phyloP scores from a whole-genome alignment of 768 basidiomycete species.

The Serpula lacrymans region DNA sequence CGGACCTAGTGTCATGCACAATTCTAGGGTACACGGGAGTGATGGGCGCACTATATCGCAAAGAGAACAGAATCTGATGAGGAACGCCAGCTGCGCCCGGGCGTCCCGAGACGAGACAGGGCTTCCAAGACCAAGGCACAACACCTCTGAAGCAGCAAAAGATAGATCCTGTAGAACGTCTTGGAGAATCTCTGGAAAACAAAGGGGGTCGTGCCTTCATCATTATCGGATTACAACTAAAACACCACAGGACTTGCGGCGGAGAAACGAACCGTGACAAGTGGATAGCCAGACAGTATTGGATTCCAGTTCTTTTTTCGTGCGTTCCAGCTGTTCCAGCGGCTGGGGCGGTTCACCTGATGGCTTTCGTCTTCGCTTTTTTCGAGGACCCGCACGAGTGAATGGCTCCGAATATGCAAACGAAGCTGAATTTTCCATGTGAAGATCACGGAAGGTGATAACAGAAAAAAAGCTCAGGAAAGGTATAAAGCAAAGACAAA shows the following conservation, averaged over 20 bases:
- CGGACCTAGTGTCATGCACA: constrained; percentile 7
- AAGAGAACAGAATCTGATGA: constrained; percentile 49
- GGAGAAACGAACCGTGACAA: constrained; percentile 48
- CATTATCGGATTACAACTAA: too few relatives aligned
- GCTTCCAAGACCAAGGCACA: constrained; percentile 76
- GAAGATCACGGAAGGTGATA: too few relatives aligned
- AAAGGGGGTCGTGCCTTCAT: too few relatives aligned
- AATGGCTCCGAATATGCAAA: constrained; percentile 51
- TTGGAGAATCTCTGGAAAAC: constrained; percentile 33
- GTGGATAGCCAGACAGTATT: constrained; percentile 51
- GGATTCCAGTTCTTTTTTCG: constrained; percentile 41
- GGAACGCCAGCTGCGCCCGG: constrained; percentile 65
- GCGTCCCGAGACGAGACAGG: constrained; percentile 60
- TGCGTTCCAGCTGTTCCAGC: constrained; percentile 36
- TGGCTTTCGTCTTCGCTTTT: constrained; percentile 44
- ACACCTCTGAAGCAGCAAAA: constrained; percentile 29
- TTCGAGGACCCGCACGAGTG: constrained; percentile 47
- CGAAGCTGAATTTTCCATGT: constrained; percentile 10
- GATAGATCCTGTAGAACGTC: constrained; percentile 26
- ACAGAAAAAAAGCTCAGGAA: too few relatives aligned
- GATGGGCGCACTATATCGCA: constrained; percentile 48
- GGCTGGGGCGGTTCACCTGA: constrained; percentile 36
- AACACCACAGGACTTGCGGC: constrained; percentile 11
- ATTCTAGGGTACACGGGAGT: constrained; percentile 12
- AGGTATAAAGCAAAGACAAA: too few relatives aligned